phyloP scores from a whole-genome alignment of 768 basidiomycete genomes.

The Tubosaeta sp. region DNA sequence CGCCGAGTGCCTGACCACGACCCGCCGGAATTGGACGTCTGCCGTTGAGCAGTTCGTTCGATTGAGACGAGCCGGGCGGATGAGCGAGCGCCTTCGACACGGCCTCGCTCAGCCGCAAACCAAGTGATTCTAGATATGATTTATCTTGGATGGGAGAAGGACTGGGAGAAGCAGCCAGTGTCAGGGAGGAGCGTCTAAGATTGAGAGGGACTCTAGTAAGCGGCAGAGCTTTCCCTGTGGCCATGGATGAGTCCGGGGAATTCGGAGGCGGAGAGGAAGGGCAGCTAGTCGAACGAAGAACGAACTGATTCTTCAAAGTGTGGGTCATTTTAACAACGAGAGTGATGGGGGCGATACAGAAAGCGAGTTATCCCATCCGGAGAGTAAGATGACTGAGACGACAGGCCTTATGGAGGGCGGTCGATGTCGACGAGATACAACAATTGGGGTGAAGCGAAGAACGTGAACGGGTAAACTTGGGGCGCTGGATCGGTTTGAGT shows the following conservation, averaged over 20 bases:
- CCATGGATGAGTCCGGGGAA: slow-evolving; percentile 34
- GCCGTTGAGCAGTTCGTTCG: slow-evolving; percentile 55
- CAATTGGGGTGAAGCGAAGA: slow-evolving; percentile 57
- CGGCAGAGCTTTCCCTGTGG: slow-evolving; percentile 46
- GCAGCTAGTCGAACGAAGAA: slow-evolving; percentile 61
- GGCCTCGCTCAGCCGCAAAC: slow-evolving; percentile 75
- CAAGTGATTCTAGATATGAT: slow-evolving; percentile 73
- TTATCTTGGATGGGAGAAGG: slow-evolving; percentile 65
- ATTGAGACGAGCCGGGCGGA: slow-evolving; percentile 49
- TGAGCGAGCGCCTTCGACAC: slow-evolving; percentile 72
- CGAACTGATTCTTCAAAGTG: slow-evolving; percentile 61
- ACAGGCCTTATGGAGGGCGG: slow-evolving; percentile 66
- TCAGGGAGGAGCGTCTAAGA: slow-evolving; percentile 51
- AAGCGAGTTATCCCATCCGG: slow-evolving; percentile 43
- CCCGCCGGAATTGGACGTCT: slow-evolving; percentile 72
- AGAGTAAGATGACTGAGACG: slow-evolving; percentile 6
- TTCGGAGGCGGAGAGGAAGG: slow-evolving; percentile 52
- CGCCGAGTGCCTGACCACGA: slow-evolving; percentile 62
- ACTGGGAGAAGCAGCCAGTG: slow-evolving; percentile 29
- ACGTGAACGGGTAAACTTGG: slow-evolving; percentile 32
- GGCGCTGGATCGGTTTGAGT: slow-evolving; percentile 18
- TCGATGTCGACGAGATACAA: slow-evolving; percentile 62
- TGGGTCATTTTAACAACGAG: slow-evolving; percentile 45
- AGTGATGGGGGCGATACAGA: slow-evolving; percentile 27
- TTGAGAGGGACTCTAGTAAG: slow-evolving; percentile 57